Percentiles rank a stretch among this genome's conserved stretches.
These are phyloP conservation scores for Acrocalymma vagum DNA, from an alignment of 2,329 filamentous ascomycete genomes.

Conservation along the genomic window DNA sequence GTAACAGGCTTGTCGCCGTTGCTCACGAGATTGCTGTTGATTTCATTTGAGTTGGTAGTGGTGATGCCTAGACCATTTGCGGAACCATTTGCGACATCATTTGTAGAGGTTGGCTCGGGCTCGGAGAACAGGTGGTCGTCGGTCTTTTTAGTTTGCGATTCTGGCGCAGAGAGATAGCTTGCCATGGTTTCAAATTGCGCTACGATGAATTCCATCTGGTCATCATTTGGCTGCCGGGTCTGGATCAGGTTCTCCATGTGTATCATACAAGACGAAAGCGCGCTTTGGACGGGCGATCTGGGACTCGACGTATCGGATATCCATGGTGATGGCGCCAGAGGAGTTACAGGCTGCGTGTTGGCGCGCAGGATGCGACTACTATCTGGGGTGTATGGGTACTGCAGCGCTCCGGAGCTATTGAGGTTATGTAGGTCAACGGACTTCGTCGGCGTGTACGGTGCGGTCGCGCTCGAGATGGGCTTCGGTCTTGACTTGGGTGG, in stretches of 20 bases:
- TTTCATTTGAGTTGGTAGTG: neutral
- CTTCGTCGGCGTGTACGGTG: constrained; percentile 32
- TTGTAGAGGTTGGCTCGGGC: constrained; percentile 7
- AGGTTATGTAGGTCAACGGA: constrained; percentile 16
- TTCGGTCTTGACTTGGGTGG: constrained; percentile 22
- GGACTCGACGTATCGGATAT: constrained; percentile 24
- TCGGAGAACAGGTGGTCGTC: constrained; percentile 31
- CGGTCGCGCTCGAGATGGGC: constrained; percentile 19
- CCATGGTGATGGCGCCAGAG: constrained; percentile 35
- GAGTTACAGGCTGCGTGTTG: constrained; percentile 15
- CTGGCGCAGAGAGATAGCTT: constrained; percentile 35
- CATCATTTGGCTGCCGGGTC: constrained; percentile 37
- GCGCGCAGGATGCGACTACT: constrained; percentile 30
- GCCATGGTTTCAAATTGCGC: constrained; percentile 43
- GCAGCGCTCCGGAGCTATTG: constrained; percentile 22
- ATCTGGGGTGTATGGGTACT: constrained; percentile 44
- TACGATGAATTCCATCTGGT: constrained; percentile 45
- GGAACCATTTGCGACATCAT: too few relatives aligned
- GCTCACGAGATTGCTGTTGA: constrained; percentile 6
- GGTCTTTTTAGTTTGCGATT: constrained; percentile 26
- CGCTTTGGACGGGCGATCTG: constrained; percentile 37
- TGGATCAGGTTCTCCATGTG: constrained; percentile 42
- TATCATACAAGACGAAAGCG: constrained; percentile 39
- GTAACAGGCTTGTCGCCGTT: constrained; percentile 6
- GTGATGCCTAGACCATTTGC: constrained; percentile 7